Conservation (phyloP, 192 early-diverging fungal genomes). For the Oehlia diaphana region DNA sequence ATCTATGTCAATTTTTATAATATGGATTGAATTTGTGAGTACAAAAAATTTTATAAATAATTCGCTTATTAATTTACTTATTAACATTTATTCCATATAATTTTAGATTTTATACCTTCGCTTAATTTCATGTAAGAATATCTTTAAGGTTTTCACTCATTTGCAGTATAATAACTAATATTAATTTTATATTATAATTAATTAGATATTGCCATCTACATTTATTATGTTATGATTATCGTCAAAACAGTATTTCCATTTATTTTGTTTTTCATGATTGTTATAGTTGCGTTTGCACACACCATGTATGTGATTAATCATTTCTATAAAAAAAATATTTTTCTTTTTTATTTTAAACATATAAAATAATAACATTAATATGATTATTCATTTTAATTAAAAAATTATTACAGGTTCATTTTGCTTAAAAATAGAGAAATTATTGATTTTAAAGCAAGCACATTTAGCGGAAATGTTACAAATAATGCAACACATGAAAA, state of each 20-base stretch:
- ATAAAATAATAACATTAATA: not conserved
- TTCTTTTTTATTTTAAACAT: not conserved
- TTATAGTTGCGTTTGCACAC: not conserved
- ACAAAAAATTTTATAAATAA: not conserved
- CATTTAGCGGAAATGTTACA: not conserved
- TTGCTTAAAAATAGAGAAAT: not conserved
- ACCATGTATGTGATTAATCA: not conserved
- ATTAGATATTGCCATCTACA: not conserved
- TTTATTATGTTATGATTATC: not conserved
- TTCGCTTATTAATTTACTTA: not conserved
- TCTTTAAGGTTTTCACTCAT: not conserved
- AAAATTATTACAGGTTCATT: not conserved
- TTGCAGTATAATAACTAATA: not conserved
- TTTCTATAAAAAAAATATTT: not conserved
- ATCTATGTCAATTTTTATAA: not conserved
- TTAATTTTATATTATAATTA: not conserved
- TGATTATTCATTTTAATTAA: not conserved
- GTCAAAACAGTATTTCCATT: not conserved
- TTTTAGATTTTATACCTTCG: slow-evolving; percentile 3
- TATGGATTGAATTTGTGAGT: not conserved
- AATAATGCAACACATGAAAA: not conserved
- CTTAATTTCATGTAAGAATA: not conserved
- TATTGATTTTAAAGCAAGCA: not conserved
- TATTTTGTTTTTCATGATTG: not conserved
- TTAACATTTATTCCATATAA: not conserved